Evolutionary conservation across 805 yeast genomes (phyloP), one percentile per base, ranked within the genome.

Genomic region (Candida nitratophila): DNA sequence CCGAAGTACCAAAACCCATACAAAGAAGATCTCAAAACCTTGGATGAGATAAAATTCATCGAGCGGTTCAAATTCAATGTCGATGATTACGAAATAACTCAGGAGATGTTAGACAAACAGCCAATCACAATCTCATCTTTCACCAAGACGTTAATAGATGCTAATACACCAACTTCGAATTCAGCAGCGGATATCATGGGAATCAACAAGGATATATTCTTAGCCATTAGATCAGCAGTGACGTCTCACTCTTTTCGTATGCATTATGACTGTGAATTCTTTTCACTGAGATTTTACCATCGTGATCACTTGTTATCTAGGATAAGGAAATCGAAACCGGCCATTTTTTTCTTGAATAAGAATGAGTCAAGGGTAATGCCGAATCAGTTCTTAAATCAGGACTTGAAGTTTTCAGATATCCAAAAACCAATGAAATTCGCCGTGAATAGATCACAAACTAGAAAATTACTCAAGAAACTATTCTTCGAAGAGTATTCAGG

Each of bases 271-370:
- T 17, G 37, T 20, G 26, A 20, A 14, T 34, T 34, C n/a, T 37
- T 37, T 19, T 11, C 29, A 10, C 7, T 37, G 15, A 26, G 20
- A 26, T 22, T 24, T 24, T 37, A 9, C 19, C 39, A 37, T 24
- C n/a, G 6, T n/a, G 17, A 40, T 1, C 57, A 56, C 39, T 56
- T 43, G 35, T 3, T 59, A 19, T 59, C 60, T 1, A 48, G 46
- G 37, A 51, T 56, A 5, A 43, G 67, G n/a, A 65, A 65, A 40
- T 59, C 67, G 0, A 53, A 47, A 20, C 70, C 70, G 1, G 64
- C 60, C 0, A 14, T 62, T 1, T 30, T 56, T 34, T 38, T 61
- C 9, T 20, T 17, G 12, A 32, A 35, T 21, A n/a, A 10, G n/a
- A 29, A 29, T 12, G n/a, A 9, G 5, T 29, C 32, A 8, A 29